phyloP scores from a whole-genome alignment of 768 basidiomycete species.

The Tulasnella calospora region DNA sequence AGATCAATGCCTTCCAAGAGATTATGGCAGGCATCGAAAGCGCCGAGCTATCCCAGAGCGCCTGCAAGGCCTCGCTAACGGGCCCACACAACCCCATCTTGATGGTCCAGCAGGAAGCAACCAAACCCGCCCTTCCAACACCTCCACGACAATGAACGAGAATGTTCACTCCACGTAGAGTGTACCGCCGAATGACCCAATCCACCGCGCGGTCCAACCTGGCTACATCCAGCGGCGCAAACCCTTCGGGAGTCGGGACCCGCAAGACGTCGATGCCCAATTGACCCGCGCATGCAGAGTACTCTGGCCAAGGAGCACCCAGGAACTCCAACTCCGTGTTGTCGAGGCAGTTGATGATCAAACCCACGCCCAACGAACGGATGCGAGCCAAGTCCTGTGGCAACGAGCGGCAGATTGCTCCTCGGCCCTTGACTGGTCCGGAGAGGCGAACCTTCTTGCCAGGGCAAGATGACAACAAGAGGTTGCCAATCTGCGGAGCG shows the following conservation, averaged over 20 bases:
- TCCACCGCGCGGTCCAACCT: slow-evolving; percentile 63
- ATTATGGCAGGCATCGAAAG: slow-evolving; percentile 30
- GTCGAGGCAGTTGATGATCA: slow-evolving; percentile 83
- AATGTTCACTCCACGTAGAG: slow-evolving; percentile 63
- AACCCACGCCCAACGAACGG: slow-evolving; percentile 64
- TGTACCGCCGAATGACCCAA: slow-evolving; percentile 63
- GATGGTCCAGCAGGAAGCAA: slow-evolving; percentile 89
- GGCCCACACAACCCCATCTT: slow-evolving; percentile 80
- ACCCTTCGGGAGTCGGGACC: slow-evolving; percentile 84
- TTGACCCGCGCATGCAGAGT: slow-evolving; percentile 54
- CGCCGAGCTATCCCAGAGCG: slow-evolving; percentile 15
- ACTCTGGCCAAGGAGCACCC: slow-evolving; percentile 82
- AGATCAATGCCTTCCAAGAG: background rate
- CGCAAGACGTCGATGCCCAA: slow-evolving; percentile 77
- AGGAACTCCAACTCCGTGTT: slow-evolving; percentile 77
- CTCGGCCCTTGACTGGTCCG: slow-evolving; percentile 64
- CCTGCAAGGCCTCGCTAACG: slow-evolving; percentile 29
- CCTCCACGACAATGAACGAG: slow-evolving; percentile 92
- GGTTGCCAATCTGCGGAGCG: slow-evolving; percentile 60
- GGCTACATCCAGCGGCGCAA: slow-evolving; percentile 59
- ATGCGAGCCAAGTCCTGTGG: slow-evolving; percentile 71
- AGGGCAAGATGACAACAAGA: slow-evolving; percentile 85
- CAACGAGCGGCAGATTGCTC: slow-evolving; percentile 78
- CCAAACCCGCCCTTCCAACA: slow-evolving; percentile 85
- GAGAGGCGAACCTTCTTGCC: slow-evolving; percentile 72